Evolutionary conservation across 2,329 filamentous ascomycete genomes (phyloP).

Genomic region (Stemphylium lycopersici): DNA sequence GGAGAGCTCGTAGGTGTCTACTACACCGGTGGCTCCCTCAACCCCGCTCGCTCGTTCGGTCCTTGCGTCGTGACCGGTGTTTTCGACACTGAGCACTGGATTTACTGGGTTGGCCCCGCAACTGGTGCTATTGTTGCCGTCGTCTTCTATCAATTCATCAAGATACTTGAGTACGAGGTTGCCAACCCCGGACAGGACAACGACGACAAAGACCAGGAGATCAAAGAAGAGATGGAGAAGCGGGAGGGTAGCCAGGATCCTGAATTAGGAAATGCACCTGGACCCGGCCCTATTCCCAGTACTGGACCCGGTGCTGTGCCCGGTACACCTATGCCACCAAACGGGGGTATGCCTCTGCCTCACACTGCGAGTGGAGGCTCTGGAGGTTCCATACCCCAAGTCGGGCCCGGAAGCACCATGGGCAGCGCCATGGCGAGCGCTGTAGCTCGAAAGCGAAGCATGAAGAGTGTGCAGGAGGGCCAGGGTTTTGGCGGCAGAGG

Average conservation of each 20-base stretch:
- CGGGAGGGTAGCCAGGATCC: constrained; percentile 8
- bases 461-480: background rate
- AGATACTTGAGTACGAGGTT: constrained; percentile 48
- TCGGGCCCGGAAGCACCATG: background rate
- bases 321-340: background rate
- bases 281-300: background rate
- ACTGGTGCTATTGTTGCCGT: constrained; percentile 55
- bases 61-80: constrained; percentile 51
- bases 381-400: too few relatives aligned
- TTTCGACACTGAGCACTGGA: constrained; percentile 55
- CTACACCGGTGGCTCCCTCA: constrained; percentile 55
- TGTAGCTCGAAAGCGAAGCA: background rate
- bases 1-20: constrained; percentile 58
- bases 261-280: background rate
- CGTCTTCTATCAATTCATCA: constrained; percentile 58
- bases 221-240: constrained; percentile 26
- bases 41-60: constrained; percentile 55
- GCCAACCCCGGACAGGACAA: constrained; percentile 47
- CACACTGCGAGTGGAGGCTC: background rate
- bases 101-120: constrained; percentile 57
- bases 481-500: constrained; percentile 13
- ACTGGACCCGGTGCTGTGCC: background rate
- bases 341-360: background rate
- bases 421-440: background rate
- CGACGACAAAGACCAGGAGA: constrained; percentile 32